phyloP scores from a whole-genome alignment of 164 flowering plant species.

The Platanus orientalis region DNA sequence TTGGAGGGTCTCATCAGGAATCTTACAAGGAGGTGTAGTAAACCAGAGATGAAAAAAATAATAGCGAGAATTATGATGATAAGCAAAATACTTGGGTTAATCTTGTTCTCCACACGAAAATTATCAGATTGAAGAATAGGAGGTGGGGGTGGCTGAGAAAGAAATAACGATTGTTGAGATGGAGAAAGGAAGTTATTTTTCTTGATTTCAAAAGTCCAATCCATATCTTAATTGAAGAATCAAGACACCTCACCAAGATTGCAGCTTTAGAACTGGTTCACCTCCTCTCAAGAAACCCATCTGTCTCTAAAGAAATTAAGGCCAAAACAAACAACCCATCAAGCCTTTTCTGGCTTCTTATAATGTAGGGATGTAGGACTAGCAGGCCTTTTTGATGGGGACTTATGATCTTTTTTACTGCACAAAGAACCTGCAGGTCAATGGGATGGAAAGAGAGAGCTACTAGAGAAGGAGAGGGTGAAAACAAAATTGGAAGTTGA shows the following conservation, averaged over 20 bases:
- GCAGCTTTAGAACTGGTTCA: conserved; percentile 27
- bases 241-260: conserved; percentile 28
- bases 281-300: conserved; percentile 10
- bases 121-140: conserved; percentile 29
- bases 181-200: conserved; percentile 24
- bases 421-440: conserved; percentile 18
- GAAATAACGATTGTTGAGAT: conserved; percentile 23
- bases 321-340: conserved; percentile 7
- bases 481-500: not conserved
- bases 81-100: conserved; percentile 79
- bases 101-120: conserved; percentile 40
- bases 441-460: conserved; percentile 12
- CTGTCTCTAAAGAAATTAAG: not conserved
- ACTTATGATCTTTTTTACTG: conserved; percentile 9
- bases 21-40: conserved; percentile 87
- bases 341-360: conserved; percentile 14
- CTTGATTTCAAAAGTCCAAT: conserved; percentile 24
- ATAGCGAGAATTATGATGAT: conserved; percentile 76
- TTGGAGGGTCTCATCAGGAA: conserved; percentile 47
- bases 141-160: conserved; percentile 23
- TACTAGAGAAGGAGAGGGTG: conserved; percentile 7
- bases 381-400: conserved; percentile 15
- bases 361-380: conserved; percentile 6
- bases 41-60: conserved; percentile 79
- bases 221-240: conserved; percentile 27